Percentiles rank a stretch among this genome's conserved stretches.
These are phyloP conservation scores for Malbranchea zuffiana DNA, from an alignment of 2,329 filamentous ascomycete species.

Conservation along the genomic window DNA sequence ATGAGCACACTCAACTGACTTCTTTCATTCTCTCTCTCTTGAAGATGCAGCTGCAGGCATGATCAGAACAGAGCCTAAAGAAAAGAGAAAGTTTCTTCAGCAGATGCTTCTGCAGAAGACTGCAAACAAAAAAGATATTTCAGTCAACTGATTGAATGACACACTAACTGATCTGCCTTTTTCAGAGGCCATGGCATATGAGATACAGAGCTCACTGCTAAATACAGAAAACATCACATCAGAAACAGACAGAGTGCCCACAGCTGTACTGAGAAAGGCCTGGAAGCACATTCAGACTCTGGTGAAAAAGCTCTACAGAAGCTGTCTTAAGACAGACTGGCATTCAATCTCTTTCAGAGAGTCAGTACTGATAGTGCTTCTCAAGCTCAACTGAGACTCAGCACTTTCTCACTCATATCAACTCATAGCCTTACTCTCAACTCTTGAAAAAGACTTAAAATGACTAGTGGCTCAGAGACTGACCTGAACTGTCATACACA, in stretches of 20 bases:
- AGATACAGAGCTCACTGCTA: constrained; percentile 1
- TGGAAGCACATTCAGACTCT: constrained; percentile 1
- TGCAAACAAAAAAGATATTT: not conserved
- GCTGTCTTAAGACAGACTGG: constrained; percentile 15
- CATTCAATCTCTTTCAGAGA: constrained; percentile 16
- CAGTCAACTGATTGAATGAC: constrained; percentile 1
- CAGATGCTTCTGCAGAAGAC: constrained; percentile 2
- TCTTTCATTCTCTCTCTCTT: constrained; percentile 4
- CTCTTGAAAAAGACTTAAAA: constrained; percentile 22
- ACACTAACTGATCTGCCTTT: not conserved
- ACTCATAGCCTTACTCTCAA: constrained; percentile 21
- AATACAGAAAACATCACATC: not conserved
- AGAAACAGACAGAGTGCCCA: not conserved
- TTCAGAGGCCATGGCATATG: not conserved
- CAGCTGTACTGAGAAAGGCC: not conserved
- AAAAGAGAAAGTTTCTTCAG: not conserved
- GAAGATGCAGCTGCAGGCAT: not conserved
- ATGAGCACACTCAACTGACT: constrained; percentile 5
- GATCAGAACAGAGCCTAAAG: constrained; percentile 1
- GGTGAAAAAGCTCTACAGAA: constrained; percentile 13
- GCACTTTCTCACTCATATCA: constrained; percentile 15
- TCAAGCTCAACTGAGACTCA: constrained; percentile 18
- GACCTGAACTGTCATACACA: constrained; percentile 15
- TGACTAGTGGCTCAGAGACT: constrained; percentile 18
- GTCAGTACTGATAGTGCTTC: constrained; percentile 20